Evolutionary conservation across 1,284 basidiomycete genomes (phyloP).

Genomic region (Butyriboletus appendiculatus): DNA sequence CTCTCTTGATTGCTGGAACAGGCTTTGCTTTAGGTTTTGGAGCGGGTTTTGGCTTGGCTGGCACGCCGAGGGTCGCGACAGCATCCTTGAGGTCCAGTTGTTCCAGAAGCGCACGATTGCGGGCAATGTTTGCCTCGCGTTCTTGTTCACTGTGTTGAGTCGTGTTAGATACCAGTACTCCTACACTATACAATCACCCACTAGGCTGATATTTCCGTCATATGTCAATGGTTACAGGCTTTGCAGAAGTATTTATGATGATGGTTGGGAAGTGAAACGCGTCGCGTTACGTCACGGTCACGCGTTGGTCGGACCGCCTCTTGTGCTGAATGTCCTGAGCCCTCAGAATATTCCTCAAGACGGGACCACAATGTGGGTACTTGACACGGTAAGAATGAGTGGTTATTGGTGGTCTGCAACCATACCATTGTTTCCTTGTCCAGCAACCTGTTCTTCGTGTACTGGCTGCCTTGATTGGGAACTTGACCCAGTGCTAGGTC

Average conservation of each 20-base stretch:
- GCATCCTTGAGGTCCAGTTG: slow-evolving; percentile 66
- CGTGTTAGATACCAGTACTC: slow-evolving; percentile 2
- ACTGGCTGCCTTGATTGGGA: no score
- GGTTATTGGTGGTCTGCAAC: no score
- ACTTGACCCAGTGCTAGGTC: no score
- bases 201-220: slow-evolving; percentile 54
- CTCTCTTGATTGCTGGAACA: slow-evolving; percentile 54
- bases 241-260: background rate
- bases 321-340: no score
- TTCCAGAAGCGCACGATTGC: slow-evolving; percentile 71
- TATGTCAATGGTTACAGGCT: slow-evolving; percentile 12
- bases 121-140: slow-evolving; percentile 75
- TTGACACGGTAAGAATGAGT: no score
- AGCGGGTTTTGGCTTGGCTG: slow-evolving; percentile 35
- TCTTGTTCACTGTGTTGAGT: slow-evolving; percentile 61
- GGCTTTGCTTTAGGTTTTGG: slow-evolving; percentile 58
- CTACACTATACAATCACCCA: slow-evolving; percentile 30
- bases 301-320: no score
- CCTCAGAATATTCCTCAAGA: no score
- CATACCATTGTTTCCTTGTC: no score
- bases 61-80: slow-evolving; percentile 48
- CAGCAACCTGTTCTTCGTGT: no score
- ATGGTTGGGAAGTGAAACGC: slow-evolving; percentile 12
- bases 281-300: slow-evolving; percentile 34
- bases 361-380: no score